Evolutionary conservation across 2,329 filamentous ascomycete species (phyloP), one percentile per base, ranked within the genome.

Genomic region (Aspergillus ustus): DNA sequence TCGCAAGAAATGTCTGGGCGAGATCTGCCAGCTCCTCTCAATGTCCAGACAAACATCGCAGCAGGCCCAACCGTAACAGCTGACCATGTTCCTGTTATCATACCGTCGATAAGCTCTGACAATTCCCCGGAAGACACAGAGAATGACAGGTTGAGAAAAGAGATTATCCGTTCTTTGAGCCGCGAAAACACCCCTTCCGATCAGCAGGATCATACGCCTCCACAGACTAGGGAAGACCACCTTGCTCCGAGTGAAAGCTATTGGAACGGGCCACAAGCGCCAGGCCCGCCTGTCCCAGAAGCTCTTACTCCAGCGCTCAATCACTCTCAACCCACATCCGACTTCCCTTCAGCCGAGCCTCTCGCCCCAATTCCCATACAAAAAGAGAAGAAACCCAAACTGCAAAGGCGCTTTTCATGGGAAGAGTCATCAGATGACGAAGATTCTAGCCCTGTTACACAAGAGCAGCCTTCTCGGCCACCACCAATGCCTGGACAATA

Each of bases 161-260:
- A 82, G 61, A 82, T 82, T n/a, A 80, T 82, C n/a, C 77, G 75
- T 50, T 81, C 80, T 4, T 67, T 82, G 53, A 82, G 77, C 46
- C 76, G 78, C 31, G 74, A 76, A 52, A 72, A 72, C 57, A 69
- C 69, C 2, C 68, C 74, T n/a, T 71, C 70, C 13, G 66, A 73
- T 4, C 68, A 73, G 28, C 70, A 66, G 3, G 72, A 75, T 22
- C 58, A 60, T 2, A 67, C 60, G 31, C 56, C 67, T 40, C 68
- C 67, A 20, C 67, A 70, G 25, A 62, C 63, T 20, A 55, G 64
- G 4, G 67, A 71, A 28, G 72, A 75, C 55, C 75, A 64, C 63
- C 67, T 72, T 8, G 69, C 78, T 40, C 76, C 77, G 9, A 72
- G 69, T 63, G 76, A 78, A 52, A 72, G 70, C 55, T 75, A 77